A percentile compares a stretch with the other conserved stretches of the same genome.
Conservation (phyloP, 2,329 filamentous ascomycete genomes). For the Fonsecaea multimorphosa region DNA sequence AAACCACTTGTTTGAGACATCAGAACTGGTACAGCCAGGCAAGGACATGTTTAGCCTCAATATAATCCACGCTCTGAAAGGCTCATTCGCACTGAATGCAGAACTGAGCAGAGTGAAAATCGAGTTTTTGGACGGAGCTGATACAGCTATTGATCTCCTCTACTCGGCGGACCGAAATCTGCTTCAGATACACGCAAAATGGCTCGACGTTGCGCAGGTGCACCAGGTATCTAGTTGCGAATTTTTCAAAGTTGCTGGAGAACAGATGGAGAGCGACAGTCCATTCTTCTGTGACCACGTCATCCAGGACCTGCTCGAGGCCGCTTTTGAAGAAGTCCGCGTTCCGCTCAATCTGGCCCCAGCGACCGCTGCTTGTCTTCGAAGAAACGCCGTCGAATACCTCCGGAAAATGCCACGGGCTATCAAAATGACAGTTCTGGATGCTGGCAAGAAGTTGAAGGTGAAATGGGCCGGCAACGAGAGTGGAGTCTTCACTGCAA, state of each 20-base stretch:
- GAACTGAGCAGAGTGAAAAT: conserved; percentile 30
- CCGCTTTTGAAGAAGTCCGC: conserved; percentile 17
- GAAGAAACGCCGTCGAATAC: conserved; percentile 13
- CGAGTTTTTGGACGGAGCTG: conserved; percentile 35
- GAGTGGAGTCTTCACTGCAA: conserved; percentile 17
- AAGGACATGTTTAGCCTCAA: conserved; percentile 31
- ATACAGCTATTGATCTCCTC: conserved; percentile 31
- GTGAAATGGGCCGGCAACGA: conserved; percentile 32
- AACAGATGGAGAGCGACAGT: background rate
- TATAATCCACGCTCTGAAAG: conserved; percentile 31
- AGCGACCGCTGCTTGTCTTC: conserved; percentile 2
- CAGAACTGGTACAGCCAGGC: conserved; percentile 2
- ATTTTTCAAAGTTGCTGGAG: conserved; percentile 15
- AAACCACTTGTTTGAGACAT: conserved; percentile 30
- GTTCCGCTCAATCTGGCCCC: conserved; percentile 12
- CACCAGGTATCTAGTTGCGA: conserved; percentile 23
- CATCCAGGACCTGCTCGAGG: conserved; percentile 28
- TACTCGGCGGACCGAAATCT: conserved; percentile 22
- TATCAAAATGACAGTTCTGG: conserved; percentile 7
- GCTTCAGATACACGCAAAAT: conserved; percentile 41
- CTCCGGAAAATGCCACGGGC: conserved; percentile 28
- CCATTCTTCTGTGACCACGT: conserved; percentile 33
- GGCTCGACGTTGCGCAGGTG: conserved; percentile 35
- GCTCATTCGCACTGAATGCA: conserved; percentile 35
- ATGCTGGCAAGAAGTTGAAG: conserved; percentile 8